Evolutionary conservation across 2,329 filamentous ascomycete species (phyloP), one percentile per base, ranked within the genome.

Genomic region (Cladosporium sp.): DNA sequence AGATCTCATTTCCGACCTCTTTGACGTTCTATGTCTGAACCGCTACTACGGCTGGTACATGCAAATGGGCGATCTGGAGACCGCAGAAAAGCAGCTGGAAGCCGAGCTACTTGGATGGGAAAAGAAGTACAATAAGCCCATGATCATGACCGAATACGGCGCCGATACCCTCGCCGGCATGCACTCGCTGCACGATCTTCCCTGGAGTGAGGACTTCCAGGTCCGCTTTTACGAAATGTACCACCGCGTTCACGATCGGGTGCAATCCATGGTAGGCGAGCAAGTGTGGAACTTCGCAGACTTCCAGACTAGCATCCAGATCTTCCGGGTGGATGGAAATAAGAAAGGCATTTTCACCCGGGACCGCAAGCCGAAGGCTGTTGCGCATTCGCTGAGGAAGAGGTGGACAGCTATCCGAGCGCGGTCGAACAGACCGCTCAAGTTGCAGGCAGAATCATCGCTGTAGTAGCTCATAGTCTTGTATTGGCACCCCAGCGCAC

Each of bases 61-160:
- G 15, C 30, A 37, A 9, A 43, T 39, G 3, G 47, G 47, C n/a
- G 39, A 50, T 36, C 39, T 50, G 27, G 47, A 50, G 19, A 22
- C 29, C 12, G 47, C 47, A 8, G 47, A 50, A 20, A 27, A 27
- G 5, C 38, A 39, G 7, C 47, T 50, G n/a, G 39, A 43, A 27
- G 30, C 20, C 9, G 47, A 50, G 8, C 15, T 50, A 30, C 40
- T 18, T 6, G 39, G 22, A 4, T 50, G 47, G 47, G 20, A 37
- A 13, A 29, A 43, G 12, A 50, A 36, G n/a, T 50, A 37, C 22
- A 18, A 43, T 3, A 13, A 29, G 9, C 47, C 47, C 2, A 43
- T 50, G 18, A 50, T 50, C 39, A 50, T 50, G 47, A 37, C 30
- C 5, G 47, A 50, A 24, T 50, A 50, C 40, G 47, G 47, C 19